Percentiles rank a stretch among this genome's conserved stretches.
phyloP scores from a whole-genome alignment of 2,329 filamentous ascomycete species.

The Botrytis paeoniae region DNA sequence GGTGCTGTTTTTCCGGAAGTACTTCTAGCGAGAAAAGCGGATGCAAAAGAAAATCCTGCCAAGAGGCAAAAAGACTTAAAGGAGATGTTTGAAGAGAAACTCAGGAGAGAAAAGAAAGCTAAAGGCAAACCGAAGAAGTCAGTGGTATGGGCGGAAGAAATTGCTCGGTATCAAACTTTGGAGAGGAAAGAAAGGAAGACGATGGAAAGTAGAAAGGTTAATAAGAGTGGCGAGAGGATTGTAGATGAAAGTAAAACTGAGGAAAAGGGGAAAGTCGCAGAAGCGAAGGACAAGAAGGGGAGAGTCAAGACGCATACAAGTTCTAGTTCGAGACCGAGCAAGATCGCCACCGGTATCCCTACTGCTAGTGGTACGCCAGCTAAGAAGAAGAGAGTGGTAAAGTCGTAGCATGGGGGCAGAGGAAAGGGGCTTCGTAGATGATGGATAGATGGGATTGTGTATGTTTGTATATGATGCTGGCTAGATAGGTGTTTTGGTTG shows the following conservation, averaged over 20 bases:
- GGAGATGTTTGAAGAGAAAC: constrained; percentile 37
- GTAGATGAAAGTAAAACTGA: constrained; percentile 28
- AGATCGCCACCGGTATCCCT: constrained; percentile 33
- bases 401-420: background rate
- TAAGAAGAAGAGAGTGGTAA: constrained; percentile 31
- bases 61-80: constrained; percentile 39
- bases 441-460: background rate
- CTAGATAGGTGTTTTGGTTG: background rate
- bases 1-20: constrained; percentile 38
- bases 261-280: constrained; percentile 28
- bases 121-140: constrained; percentile 31
- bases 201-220: constrained; percentile 26
- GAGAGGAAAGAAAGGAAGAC: constrained; percentile 29
- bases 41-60: constrained; percentile 42
- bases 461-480: background rate
- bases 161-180: constrained; percentile 33
- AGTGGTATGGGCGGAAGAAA: constrained; percentile 36
- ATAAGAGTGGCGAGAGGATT: constrained; percentile 10
- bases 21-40: constrained; percentile 37
- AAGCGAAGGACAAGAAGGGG: constrained; percentile 30
- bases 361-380: constrained; percentile 36
- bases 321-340: constrained; percentile 30
- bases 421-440: background rate
- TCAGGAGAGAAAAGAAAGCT: constrained; percentile 28
- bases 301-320: constrained; percentile 26